Conservation (phyloP, 169 alveolate genomes). For the Plasmodium cynomolgi region DNA sequence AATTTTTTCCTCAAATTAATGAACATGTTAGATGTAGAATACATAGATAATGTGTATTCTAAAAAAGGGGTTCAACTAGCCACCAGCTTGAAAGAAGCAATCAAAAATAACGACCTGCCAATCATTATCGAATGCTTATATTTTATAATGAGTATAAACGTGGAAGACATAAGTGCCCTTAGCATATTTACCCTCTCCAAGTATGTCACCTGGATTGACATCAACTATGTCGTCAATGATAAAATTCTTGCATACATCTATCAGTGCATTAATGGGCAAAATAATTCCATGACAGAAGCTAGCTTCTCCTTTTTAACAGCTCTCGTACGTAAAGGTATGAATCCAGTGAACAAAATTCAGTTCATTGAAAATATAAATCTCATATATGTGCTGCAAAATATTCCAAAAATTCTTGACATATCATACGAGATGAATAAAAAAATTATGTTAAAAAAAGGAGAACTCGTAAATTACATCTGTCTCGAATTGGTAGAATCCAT, state of each 20-base stretch:
- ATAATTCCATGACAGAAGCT: constrained; percentile 24
- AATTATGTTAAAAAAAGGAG: constrained; percentile 61
- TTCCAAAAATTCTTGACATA: constrained; percentile 18
- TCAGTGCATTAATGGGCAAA: constrained; percentile 18
- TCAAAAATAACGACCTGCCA: constrained; percentile 61
- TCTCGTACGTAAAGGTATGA: constrained; percentile 62
- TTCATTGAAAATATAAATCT: constrained; percentile 61
- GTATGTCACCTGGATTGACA: constrained; percentile 69
- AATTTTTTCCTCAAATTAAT: constrained; percentile 51
- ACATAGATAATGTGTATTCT: constrained; percentile 50
- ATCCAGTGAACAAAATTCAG: constrained; percentile 59
- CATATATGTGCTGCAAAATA: constrained; percentile 18
- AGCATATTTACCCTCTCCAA: constrained; percentile 53
- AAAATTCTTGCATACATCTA: constrained; percentile 35
- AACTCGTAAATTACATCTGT: constrained; percentile 39
- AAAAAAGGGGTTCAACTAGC: constrained; percentile 33
- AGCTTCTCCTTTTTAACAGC: constrained; percentile 33
- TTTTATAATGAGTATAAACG: constrained; percentile 49
- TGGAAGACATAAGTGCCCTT: constrained; percentile 14
- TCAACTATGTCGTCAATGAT: constrained; percentile 65
- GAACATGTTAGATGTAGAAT: constrained; percentile 65
- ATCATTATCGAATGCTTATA: constrained; percentile 62
- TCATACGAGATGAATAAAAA: constrained; percentile 49
- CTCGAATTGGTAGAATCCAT: constrained; percentile 60
- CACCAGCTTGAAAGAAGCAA: constrained; percentile 52